Conservation (phyloP, 805 yeast genomes). For the Candida anglica region DNA sequence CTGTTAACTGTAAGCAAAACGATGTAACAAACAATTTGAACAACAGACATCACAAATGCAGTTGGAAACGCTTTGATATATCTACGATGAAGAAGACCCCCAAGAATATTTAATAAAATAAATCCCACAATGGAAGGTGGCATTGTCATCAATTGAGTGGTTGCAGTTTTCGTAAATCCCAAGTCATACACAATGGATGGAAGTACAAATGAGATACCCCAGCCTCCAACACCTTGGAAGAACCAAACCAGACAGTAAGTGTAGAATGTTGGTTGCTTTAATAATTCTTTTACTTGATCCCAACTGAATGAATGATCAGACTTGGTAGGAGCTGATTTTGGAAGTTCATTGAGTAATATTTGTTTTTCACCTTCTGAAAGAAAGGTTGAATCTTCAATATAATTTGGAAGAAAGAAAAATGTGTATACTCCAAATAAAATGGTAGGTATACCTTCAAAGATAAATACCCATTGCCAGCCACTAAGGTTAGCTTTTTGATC, state of each 20-base stretch:
- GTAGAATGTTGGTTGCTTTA: constrained; percentile 10
- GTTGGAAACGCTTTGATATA: constrained; percentile 9
- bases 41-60: constrained; percentile 8
- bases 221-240: constrained; percentile 14
- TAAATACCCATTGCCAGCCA: constrained; percentile 12
- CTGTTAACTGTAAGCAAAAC: constrained; percentile 7
- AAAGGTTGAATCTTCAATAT: constrained; percentile 9
- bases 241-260: constrained; percentile 10
- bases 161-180: constrained; percentile 16
- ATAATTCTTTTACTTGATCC: constrained; percentile 7
- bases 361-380: constrained; percentile 8
- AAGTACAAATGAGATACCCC: constrained; percentile 15
- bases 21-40: constrained; percentile 10
- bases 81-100: constrained; percentile 8
- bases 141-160: constrained; percentile 14
- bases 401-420: constrained; percentile 10
- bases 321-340: no score
- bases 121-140: constrained; percentile 14
- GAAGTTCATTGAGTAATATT: constrained; percentile 3
- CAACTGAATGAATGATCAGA: constrained; percentile 6
- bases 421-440: constrained; percentile 6
- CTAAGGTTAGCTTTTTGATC: constrained; percentile 7
- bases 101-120: constrained; percentile 11
- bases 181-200: constrained; percentile 15
- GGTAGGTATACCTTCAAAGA: constrained; percentile 11